A percentile compares a stretch with the other conserved stretches of the same genome.
These are phyloP conservation scores for Gossypium trilobum DNA, from an alignment of 441 rosid species.

Conservation along the genomic window DNA sequence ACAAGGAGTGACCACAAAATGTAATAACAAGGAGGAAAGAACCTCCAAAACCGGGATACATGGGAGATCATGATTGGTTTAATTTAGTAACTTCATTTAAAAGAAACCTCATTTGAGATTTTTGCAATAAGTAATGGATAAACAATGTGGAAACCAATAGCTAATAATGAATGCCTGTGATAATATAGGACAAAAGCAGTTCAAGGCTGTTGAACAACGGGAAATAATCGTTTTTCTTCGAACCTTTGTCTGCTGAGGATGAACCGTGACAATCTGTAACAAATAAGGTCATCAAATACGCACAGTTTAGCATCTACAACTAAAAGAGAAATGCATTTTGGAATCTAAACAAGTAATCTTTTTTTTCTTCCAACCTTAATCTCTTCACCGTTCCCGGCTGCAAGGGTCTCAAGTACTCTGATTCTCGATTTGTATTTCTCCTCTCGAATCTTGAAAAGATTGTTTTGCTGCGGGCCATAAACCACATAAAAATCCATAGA, in stretches of 20 bases:
- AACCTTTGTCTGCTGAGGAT: constrained; percentile 49
- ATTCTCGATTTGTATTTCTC: constrained; percentile 60
- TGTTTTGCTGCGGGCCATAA: constrained; percentile 55
- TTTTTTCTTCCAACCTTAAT: constrained; percentile 36
- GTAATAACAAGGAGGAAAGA: background rate
- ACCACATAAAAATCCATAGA: constrained; percentile 11
- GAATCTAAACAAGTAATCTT: background rate
- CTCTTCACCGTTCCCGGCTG: constrained; percentile 56
- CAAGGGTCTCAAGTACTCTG: constrained; percentile 78
- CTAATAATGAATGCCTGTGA: constrained; percentile 8
- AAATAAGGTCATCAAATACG: constrained; percentile 12
- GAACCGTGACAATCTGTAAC: constrained; percentile 35
- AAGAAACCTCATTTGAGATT: background rate
- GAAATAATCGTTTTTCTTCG: background rate
- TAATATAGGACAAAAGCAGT: background rate
- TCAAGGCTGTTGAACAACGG: background rate
- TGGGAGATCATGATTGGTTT: background rate
- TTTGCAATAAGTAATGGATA: background rate
- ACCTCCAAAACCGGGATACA: background rate
- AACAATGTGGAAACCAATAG: background rate
- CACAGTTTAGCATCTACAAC: background rate
- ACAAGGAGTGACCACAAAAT: background rate
- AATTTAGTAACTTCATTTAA: background rate
- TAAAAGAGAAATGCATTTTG: background rate
- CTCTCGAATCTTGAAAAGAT: constrained; percentile 51